Evolutionary conservation across 2,329 filamentous ascomycete genomes (phyloP).

Genomic region (Pseudocercospora fijiensis): DNA sequence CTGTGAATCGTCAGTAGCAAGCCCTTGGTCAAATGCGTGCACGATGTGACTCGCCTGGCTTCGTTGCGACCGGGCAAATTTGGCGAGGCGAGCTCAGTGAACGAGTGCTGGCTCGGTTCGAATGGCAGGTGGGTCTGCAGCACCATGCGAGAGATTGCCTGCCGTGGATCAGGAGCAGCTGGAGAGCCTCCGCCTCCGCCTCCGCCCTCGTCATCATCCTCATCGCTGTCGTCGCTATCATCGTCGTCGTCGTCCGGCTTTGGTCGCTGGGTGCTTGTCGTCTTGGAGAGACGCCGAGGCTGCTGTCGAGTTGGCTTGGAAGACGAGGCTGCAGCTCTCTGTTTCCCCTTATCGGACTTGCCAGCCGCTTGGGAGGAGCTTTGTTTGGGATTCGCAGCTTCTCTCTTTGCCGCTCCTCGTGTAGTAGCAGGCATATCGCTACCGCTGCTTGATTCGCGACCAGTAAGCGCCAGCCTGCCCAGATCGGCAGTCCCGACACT

Average conservation of each 20-base stretch:
- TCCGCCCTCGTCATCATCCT: constrained; percentile 14
- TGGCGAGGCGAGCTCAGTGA: constrained; percentile 2
- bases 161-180: neutral
- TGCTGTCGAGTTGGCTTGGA: constrained; percentile 1
- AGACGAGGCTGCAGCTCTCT: constrained; percentile 13
- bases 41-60: constrained; percentile 6
- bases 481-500: constrained; percentile 25
- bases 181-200: constrained; percentile 6
- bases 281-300: neutral
- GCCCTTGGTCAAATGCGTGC: neutral
- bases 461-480: constrained; percentile 19
- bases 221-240: constrained; percentile 10
- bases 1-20: constrained; percentile 10
- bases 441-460: constrained; percentile 9
- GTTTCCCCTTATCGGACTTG: constrained; percentile 13
- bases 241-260: constrained; percentile 14
- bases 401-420: constrained; percentile 18
- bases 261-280: neutral
- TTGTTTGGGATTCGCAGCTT: constrained; percentile 13
- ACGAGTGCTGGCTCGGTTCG: constrained; percentile 12
- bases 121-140: constrained; percentile 7
- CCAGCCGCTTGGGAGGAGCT: constrained; percentile 9
- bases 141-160: neutral
- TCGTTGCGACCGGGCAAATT: constrained; percentile 5
- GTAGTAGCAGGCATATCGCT: constrained; percentile 23